A percentile compares a stretch with the other conserved stretches of the same genome.
phyloP scores from a whole-genome alignment of 2,329 filamentous ascomycete species.

The Geosmithia putterillii region DNA sequence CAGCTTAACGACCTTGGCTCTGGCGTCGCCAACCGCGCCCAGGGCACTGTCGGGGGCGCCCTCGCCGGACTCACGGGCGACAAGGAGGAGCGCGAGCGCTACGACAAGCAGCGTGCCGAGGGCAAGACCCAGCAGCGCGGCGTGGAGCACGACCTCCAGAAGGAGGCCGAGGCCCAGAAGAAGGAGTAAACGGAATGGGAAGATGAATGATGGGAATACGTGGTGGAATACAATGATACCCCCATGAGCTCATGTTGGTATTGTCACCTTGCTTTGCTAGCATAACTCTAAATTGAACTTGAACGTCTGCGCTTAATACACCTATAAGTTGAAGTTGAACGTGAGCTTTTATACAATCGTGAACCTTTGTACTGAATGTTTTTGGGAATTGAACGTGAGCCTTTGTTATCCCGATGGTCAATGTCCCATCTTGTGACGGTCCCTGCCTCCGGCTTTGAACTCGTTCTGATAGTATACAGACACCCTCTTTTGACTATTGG shows the following conservation, averaged over 20 bases:
- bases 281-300: background rate
- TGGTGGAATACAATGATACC: background rate
- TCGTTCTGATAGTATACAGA: no score
- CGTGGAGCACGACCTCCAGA: constrained; percentile 69
- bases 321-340: no score
- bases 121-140: constrained; percentile 79
- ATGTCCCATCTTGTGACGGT: no score
- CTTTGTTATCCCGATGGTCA: no score
- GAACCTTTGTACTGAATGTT: no score
- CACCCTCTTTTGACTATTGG: no score
- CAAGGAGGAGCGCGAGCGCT: constrained; percentile 48
- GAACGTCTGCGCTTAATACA: no score
- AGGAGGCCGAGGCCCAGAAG: constrained; percentile 43
- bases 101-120: constrained; percentile 58
- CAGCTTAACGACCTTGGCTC: constrained; percentile 62
- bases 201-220: constrained; percentile 1
- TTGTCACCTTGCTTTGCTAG: background rate
- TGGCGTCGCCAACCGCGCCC: constrained; percentile 54
- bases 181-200: background rate
- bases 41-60: constrained; percentile 59
- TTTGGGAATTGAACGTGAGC: no score
- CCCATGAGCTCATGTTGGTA: background rate
- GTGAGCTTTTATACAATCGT: no score
- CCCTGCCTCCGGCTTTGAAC: no score
- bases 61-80: constrained; percentile 66